Percentiles rank a stretch among this genome's conserved stretches.
Conservation (phyloP, 106 monocot species). For the Allium fistulosum region DNA sequence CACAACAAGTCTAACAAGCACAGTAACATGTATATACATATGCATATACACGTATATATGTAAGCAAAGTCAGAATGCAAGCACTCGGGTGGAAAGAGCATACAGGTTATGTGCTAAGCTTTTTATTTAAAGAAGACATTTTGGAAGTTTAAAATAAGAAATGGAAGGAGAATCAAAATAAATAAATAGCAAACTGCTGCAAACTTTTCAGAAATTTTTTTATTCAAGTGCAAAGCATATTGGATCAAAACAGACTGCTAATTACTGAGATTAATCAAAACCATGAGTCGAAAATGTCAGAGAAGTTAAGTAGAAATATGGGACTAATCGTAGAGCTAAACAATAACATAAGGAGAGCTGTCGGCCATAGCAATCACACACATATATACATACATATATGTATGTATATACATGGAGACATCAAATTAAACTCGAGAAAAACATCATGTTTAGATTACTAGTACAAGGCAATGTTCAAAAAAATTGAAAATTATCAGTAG, state of each 20-base stretch:
- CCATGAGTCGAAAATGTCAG: conserved; percentile 22
- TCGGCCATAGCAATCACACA: not conserved
- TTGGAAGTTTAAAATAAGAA: too few relatives aligned
- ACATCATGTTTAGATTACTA: too few relatives aligned
- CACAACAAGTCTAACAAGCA: too few relatives aligned
- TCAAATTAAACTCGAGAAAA: too few relatives aligned
- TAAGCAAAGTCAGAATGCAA: too few relatives aligned
- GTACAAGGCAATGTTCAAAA: too few relatives aligned
- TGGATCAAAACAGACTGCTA: conserved; percentile 18
- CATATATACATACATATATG: too few relatives aligned
- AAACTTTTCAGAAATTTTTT: conserved; percentile 14
- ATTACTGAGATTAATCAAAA: conserved; percentile 22
- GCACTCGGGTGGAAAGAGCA: too few relatives aligned
- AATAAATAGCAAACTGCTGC: conserved; percentile 18
- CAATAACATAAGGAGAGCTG: conserved; percentile 20
- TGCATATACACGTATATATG: too few relatives aligned
- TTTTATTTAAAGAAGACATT: not conserved
- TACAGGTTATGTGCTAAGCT: not conserved
- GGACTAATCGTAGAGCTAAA: conserved; percentile 21
- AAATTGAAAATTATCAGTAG: too few relatives aligned
- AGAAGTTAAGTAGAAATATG: conserved; percentile 17
- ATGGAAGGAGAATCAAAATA: conserved; percentile 18
- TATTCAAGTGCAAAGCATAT: conserved; percentile 17
- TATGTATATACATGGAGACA: too few relatives aligned
- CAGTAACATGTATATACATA: too few relatives aligned